Evolutionary conservation across 805 yeast species (phyloP), one percentile per base, ranked within the genome.

Genomic region (Starmerella sirachaensis): DNA sequence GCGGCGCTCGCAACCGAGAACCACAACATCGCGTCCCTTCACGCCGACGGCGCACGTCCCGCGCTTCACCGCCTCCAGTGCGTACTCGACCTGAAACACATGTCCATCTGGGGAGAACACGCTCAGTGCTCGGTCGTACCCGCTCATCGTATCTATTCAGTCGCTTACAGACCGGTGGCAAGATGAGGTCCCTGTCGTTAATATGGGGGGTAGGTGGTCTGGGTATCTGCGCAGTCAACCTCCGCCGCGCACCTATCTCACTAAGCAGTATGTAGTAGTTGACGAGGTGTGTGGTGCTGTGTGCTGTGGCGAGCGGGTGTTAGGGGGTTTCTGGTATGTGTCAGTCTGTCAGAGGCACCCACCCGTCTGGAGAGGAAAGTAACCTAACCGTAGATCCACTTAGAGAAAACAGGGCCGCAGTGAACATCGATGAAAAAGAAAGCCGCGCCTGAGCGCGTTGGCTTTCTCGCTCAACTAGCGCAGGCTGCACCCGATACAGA

Each of bases 71-170:
- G 98, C 98, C 59, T 91, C 98, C 27, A 80, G 70, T 18, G 98
- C 98, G 55, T 91, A 91, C 61, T 91, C 97, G 29, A 91, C 98
- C 70, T 91, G 98, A 69, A 88, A 88, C 58, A 88, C 94, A 60
- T 88, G 96, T 43, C 98, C 98, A 65, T 88, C 98, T 49, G 98
- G 98, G 78, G 94, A 84, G 66, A 88, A 88, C 61, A 88, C 93
- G 46, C 96, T 86, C 54, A 88, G 72, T 40, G 98, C 98, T 72
- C 97, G 76, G 63, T 88, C 98, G 94, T 88, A 88, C 46, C 98
- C 97, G 70, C 95, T 83, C 98, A 88, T 88, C 23, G 25, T 31
- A n/a, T n/a, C n/a, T n/a, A n/a, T n/a, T n/a, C n/a, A n/a, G n/a
- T n/a, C n/a, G n/a, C n/a, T n/a, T n/a, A n/a, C n/a, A n/a, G n/a